A percentile compares a stretch with the other conserved stretches of the same genome.
These are phyloP conservation scores for Eucalyptus sp. DNA, from an alignment of 345 rosid genomes.

Conservation along the genomic window DNA sequence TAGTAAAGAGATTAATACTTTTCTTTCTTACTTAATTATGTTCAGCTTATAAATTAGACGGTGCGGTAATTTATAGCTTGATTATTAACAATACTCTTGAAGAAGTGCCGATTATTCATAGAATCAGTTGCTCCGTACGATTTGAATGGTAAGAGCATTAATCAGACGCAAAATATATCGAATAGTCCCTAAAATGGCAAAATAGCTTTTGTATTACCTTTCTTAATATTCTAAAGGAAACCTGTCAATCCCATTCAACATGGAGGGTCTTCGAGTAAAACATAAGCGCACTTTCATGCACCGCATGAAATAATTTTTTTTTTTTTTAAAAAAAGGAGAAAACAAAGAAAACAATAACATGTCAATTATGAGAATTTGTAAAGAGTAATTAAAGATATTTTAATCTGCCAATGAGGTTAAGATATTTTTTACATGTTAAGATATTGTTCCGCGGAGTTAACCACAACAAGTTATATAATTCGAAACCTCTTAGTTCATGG, in stretches of 20 bases:
- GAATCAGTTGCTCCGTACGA: background rate
- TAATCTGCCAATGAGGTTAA: background rate
- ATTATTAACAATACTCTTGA: background rate
- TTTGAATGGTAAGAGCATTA: background rate
- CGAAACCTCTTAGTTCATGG: background rate
- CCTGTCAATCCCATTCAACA: background rate
- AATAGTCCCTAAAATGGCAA: background rate
- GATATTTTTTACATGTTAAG: background rate
- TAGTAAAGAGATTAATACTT: background rate
- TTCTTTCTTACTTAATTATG: background rate
- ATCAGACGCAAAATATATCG: background rate
- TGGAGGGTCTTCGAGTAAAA: background rate
- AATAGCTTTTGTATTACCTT: background rate
- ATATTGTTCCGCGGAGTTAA: background rate
- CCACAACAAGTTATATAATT: background rate
- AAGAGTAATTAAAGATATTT: background rate
- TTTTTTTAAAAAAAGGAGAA: background rate
- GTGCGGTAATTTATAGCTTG: background rate
- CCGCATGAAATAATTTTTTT: background rate
- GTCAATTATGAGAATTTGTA: background rate
- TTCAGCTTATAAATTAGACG: background rate
- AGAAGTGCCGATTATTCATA: background rate
- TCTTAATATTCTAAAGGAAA: background rate
- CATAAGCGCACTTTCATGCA: background rate
- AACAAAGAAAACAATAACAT: background rate